Percentiles rank a stretch among this genome's conserved stretches.
phyloP scores from a whole-genome alignment of 345 rosid genomes.

The Bruguiera gymnorhiza region DNA sequence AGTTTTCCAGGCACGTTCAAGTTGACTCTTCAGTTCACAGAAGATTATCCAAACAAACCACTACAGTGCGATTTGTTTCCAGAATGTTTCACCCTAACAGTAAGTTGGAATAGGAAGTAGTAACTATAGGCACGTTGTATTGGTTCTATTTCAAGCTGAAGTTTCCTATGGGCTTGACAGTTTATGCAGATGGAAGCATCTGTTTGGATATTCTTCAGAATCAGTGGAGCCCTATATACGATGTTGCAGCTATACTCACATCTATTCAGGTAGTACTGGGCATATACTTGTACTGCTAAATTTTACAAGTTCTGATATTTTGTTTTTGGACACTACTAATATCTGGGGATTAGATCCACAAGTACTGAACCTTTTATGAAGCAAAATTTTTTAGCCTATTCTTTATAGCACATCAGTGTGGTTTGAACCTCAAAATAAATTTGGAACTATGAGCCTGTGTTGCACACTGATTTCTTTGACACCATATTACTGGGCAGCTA shows the following conservation, averaged over 20 bases:
- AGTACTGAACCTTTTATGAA: no score
- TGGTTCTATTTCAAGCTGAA: neutral
- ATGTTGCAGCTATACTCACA: slow-evolving; percentile 95
- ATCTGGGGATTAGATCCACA: no score
- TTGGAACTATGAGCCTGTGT: neutral
- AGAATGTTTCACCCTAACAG: slow-evolving; percentile 61
- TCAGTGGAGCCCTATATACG: slow-evolving; percentile 97
- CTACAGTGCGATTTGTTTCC: slow-evolving; percentile 56
- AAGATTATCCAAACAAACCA: slow-evolving; percentile 60
- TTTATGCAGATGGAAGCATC: slow-evolving; percentile 95
- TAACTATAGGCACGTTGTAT: neutral
- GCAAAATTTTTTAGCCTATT: no score
- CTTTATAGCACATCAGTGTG: no score
- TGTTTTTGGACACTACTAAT: neutral
- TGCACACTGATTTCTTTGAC: neutral
- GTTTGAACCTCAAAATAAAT: neutral
- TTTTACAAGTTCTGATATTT: neutral
- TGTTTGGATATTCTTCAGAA: slow-evolving; percentile 93
- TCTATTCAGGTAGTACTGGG: slow-evolving; percentile 66
- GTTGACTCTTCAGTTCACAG: slow-evolving; percentile 52
- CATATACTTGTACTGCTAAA: neutral
- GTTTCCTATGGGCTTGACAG: slow-evolving; percentile 30
- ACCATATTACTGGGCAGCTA: neutral
- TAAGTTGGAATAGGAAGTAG: slow-evolving; percentile 26
- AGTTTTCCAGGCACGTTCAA: slow-evolving; percentile 51